These are phyloP conservation scores for Aspergillus fumigatiaffinis DNA, from an alignment of 2,329 filamentous ascomycete species.

Conservation along the genomic window DNA sequence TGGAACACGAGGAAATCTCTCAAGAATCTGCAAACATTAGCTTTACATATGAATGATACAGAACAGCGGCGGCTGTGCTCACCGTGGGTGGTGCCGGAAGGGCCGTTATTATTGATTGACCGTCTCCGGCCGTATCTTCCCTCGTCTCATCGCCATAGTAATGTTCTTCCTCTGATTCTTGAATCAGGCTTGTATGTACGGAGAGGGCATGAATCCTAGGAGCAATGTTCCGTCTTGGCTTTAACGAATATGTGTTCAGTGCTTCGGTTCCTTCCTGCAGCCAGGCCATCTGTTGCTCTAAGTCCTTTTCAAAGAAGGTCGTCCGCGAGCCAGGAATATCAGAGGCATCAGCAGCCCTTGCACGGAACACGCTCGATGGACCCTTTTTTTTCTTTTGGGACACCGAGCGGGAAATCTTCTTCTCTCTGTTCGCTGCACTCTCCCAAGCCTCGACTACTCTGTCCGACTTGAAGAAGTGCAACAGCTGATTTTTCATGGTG, in stretches of 20 bases:
- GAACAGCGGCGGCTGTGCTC: not conserved
- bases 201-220: constrained; percentile 32
- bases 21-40: not conserved
- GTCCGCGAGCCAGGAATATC: constrained; percentile 5
- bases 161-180: constrained; percentile 13
- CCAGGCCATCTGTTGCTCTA: constrained; percentile 29
- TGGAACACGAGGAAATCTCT: not conserved
- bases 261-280: constrained; percentile 22
- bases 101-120: constrained; percentile 24
- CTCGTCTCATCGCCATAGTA: not conserved
- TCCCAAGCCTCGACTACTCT: constrained; percentile 32
- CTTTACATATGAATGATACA: not conserved
- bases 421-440: constrained; percentile 19
- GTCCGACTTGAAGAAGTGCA: constrained; percentile 32
- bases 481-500: constrained; percentile 30
- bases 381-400: constrained; percentile 21
- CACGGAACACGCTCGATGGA: constrained; percentile 29
- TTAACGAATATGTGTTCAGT: constrained; percentile 29
- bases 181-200: constrained; percentile 21
- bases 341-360: constrained; percentile 18
- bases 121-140: constrained; percentile 7
- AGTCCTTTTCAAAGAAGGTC: constrained; percentile 10
- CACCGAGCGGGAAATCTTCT: constrained; percentile 8
- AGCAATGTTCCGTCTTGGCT: constrained; percentile 20
- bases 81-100: constrained; percentile 21